Base-by-base conservation (phyloP, 306 rosid genomes). In the Vigna unguiculata region DNA sequence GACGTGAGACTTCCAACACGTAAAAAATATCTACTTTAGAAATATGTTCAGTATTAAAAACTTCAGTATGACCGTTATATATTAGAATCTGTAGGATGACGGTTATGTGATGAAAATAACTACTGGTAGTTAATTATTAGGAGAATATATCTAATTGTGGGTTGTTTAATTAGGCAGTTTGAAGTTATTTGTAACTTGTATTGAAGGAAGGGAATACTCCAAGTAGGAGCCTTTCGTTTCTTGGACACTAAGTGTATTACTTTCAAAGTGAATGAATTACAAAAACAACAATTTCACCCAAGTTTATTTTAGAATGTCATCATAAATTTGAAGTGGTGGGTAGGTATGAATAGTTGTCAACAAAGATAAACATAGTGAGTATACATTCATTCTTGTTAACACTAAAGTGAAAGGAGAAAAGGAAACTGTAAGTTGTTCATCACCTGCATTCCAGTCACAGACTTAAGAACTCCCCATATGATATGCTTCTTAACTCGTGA, bases 381-480 rank as follows among this genome's bases (percentile, higher is more conserved):
- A 66, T 45, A 34, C 7, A 77, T 30, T 62, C 66, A 24, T 67
- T 43, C 40, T 60, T 25, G 30, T 55, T 13, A 47, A 74, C 24
- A 61, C 57, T 17, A 53, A 79, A 57, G 38, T 62, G 24, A 71
- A 54, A 65, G 43, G 20, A 62, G 40, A 74, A 64, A 46, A 43
- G 60, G 64, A 77, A n/a, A 81, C 1, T 34, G 6, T 10, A 58
- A 34, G 32, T 59, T 62, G 81, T 48, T 45, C 32, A 66, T 75
- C 75, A 91, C 99, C 97, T 96, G 99, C 99, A 92, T 92, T 86
- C 99, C 99, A 30, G 98, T 89, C 65, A 96, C 98, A 68, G 99
- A 96, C 83, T 96, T 96, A 7, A 96, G 79, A 83, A 96, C 97
- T 81, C 99, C 98, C 99, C 99, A 96, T 53, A 96, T 96, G 81